These are phyloP conservation scores for Tylopilus balloui DNA, from an alignment of 768 basidiomycete species.

Conservation along the genomic window DNA sequence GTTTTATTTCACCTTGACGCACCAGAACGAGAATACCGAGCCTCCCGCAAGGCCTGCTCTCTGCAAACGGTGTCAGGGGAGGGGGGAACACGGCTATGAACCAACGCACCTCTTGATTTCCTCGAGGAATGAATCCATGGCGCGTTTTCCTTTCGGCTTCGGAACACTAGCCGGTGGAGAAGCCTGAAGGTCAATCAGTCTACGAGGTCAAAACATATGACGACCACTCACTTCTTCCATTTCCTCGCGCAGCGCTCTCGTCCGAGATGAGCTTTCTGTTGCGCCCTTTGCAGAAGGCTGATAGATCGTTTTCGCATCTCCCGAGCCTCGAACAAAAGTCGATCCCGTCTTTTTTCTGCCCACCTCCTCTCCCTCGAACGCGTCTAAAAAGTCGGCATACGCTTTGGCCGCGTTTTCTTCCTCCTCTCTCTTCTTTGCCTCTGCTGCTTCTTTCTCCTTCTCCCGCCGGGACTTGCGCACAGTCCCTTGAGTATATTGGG, in stretches of 20 bases:
- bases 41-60: conserved; percentile 90
- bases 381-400: conserved; percentile 79
- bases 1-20: conserved; percentile 13
- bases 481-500: conserved; percentile 82
- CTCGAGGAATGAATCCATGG: conserved; percentile 94
- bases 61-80: conserved; percentile 38
- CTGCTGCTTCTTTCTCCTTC: conserved; percentile 89
- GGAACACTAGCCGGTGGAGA: conserved; percentile 54
- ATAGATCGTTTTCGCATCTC: conserved; percentile 35
- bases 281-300: conserved; percentile 37
- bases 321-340: conserved; percentile 62
- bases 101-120: conserved; percentile 82
- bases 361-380: conserved; percentile 71
- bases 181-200: conserved; percentile 34
- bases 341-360: conserved; percentile 45
- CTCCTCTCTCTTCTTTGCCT: conserved; percentile 82
- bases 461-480: conserved; percentile 87
- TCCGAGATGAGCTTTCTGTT: conserved; percentile 28
- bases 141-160: conserved; percentile 89
- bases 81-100: background rate
- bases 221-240: conserved; percentile 31
- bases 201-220: background rate
- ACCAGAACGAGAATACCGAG: conserved; percentile 73
- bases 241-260: conserved; percentile 31
- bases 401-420: conserved; percentile 75